Percentiles rank a stretch among this genome's conserved stretches.
These are phyloP conservation scores for Hemisphaericaspora lyxosophila DNA, from an alignment of 1,139 yeast genomes.

Conservation along the genomic window DNA sequence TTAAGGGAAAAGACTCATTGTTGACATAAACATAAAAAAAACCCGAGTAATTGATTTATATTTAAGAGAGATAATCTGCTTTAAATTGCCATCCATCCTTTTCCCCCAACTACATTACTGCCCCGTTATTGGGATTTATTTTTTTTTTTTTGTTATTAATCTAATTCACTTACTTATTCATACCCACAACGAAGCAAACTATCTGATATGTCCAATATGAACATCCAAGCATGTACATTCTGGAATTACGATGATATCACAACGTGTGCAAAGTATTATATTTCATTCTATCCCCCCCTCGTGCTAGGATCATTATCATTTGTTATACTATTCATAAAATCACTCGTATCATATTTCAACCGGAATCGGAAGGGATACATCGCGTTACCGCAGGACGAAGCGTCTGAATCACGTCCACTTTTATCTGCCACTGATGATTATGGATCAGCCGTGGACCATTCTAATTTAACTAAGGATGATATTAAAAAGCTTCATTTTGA, in stretches of 20 bases:
- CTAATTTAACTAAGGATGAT: conserved; percentile 10
- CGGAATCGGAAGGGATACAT: conserved; percentile 6
- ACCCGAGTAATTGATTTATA: not conserved
- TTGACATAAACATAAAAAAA: not conserved
- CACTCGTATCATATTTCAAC: conserved; percentile 18
- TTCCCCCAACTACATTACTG: too few relatives aligned
- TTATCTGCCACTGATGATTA: conserved; percentile 33
- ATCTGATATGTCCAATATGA: not conserved
- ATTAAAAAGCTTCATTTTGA: conserved; percentile 54
- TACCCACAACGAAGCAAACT: not conserved
- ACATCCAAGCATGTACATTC: conserved; percentile 15
- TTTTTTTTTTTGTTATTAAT: too few relatives aligned
- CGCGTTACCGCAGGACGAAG: conserved; percentile 9
- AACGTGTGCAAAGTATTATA: conserved; percentile 40
- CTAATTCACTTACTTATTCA: not conserved
- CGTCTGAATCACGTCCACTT: conserved; percentile 32
- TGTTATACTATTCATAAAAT: conserved; percentile 24
- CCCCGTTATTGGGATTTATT: too few relatives aligned
- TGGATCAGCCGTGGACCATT: conserved; percentile 24
- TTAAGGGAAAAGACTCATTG: not conserved
- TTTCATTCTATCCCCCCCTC: conserved; percentile 38
- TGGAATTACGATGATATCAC: conserved; percentile 52
- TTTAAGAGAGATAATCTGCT: too few relatives aligned
- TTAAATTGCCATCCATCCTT: too few relatives aligned
- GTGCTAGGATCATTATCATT: conserved; percentile 33